Evolutionary conservation across 306 rosid genomes (phyloP).

Genomic region (Inga leiocalycina): DNA sequence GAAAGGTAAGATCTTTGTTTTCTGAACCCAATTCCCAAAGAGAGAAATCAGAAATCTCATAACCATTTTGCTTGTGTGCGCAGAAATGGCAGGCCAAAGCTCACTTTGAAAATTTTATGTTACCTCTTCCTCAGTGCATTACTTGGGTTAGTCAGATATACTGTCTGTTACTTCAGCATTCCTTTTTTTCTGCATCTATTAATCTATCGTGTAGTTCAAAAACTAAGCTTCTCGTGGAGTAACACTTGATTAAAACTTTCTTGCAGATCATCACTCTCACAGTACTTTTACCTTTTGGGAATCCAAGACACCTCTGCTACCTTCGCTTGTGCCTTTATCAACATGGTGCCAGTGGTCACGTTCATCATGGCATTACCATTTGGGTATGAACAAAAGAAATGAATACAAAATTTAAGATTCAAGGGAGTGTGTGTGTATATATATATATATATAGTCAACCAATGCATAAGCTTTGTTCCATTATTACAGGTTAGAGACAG

Average conservation of each 20-base stretch:
- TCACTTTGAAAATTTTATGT: conserved; percentile 65
- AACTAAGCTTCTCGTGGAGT: no score
- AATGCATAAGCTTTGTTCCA: conserved; percentile 13
- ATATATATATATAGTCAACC: not conserved
- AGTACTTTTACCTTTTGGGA: conserved; percentile 83
- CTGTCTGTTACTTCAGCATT: conserved; percentile 2
- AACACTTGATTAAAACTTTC: not conserved
- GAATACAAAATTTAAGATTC: not conserved
- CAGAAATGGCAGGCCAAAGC: conserved; percentile 67
- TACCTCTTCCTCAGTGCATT: conserved; percentile 86
- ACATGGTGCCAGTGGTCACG: conserved; percentile 79
- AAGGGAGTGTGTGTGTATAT: no score
- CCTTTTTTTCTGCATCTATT: not conserved
- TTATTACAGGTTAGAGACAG: conserved; percentile 58
- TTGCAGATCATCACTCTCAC: conserved; percentile 78
- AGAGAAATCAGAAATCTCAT: not conserved
- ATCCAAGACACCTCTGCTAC: conserved; percentile 91
- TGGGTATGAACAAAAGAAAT: conserved; percentile 45
- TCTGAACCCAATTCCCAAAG: not conserved
- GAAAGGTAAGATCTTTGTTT: conserved; percentile 61
- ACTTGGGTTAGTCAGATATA: conserved; percentile 66
- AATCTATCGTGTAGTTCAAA: no score
- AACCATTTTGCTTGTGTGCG: conserved; percentile 21
- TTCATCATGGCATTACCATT: conserved; percentile 84
- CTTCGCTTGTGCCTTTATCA: conserved; percentile 82